phyloP scores from a whole-genome alignment of 352 stramenopile species.

The Blastocystis sp. region DNA sequence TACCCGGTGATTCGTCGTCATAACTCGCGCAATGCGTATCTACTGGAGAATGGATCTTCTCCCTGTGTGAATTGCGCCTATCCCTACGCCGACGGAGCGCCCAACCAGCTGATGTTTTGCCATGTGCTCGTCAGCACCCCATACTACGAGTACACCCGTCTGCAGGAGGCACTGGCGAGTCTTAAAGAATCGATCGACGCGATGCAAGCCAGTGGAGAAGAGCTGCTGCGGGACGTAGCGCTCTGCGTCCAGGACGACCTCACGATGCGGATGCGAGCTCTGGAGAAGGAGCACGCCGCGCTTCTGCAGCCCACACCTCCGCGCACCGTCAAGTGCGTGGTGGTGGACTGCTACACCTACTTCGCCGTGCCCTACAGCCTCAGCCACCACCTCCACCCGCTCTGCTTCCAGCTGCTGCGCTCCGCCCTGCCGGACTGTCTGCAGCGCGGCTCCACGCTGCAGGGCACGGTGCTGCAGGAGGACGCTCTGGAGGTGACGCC shows the following conservation, averaged over 20 bases:
- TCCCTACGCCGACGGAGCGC: not conserved
- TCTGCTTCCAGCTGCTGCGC: not conserved
- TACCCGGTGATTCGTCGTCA: conserved; percentile 1
- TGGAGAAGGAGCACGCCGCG: not conserved
- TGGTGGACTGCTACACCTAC: not conserved
- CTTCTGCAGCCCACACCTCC: not conserved
- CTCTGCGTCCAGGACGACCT: not conserved
- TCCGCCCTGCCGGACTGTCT: not conserved
- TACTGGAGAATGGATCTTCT: not conserved
- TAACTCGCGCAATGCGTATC: not conserved
- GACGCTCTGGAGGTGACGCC: conserved; percentile 8
- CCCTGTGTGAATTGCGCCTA: not conserved
- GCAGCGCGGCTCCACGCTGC: not conserved
- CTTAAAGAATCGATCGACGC: not conserved
- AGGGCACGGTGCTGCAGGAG: not conserved
- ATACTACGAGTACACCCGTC: not conserved
- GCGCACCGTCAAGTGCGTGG: not conserved
- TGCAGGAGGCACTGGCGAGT: not conserved
- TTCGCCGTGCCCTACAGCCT: not conserved
- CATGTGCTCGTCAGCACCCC: conserved; percentile 7
- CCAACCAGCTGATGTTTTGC: not conserved
- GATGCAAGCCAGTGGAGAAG: conserved; percentile 6
- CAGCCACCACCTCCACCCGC: not conserved
- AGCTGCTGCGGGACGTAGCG: not conserved
- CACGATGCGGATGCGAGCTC: not conserved